Conservation (phyloP, 2,329 filamentous ascomycete genomes). For the Ophiostoma novo-ulmi region DNA sequence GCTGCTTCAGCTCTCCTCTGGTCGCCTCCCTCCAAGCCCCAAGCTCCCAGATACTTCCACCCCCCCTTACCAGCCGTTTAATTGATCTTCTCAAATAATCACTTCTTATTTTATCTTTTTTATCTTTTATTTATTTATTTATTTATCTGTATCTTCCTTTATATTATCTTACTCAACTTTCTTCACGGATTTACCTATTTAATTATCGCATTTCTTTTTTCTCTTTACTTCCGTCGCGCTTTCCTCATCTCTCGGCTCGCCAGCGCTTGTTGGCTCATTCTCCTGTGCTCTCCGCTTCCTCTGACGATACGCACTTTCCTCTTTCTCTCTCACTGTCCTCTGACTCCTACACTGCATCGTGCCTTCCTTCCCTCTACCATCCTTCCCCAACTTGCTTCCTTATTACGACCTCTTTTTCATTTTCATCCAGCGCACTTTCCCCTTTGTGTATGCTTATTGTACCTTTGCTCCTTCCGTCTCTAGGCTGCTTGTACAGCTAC, state of each 20-base stretch:
- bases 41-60: slow-evolving; percentile 1
- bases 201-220: background rate
- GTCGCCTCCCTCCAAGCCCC: slow-evolving; percentile 8
- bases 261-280: slow-evolving; percentile 26
- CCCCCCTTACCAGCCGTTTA: slow-evolving; percentile 13
- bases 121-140: background rate
- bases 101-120: slow-evolving; percentile 14
- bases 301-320: slow-evolving; percentile 1
- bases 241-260: slow-evolving; percentile 12
- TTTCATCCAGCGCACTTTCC: background rate
- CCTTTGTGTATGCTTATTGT: background rate
- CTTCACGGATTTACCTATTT: background rate
- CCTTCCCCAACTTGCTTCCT: background rate
- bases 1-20: background rate
- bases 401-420: background rate
- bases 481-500: background rate
- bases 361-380: background rate
- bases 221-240: slow-evolving; percentile 2
- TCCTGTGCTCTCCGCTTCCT: slow-evolving; percentile 15
- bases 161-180: background rate
- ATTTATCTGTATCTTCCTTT: slow-evolving; percentile 15
- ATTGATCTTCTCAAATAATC: slow-evolving; percentile 10
- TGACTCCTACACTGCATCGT: slow-evolving; percentile 12
- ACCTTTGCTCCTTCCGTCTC: background rate
- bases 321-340: slow-evolving; percentile 12